phyloP scores from a whole-genome alignment of 2,329 filamentous ascomycete genomes.

The Conoideocrella luteorostrata region DNA sequence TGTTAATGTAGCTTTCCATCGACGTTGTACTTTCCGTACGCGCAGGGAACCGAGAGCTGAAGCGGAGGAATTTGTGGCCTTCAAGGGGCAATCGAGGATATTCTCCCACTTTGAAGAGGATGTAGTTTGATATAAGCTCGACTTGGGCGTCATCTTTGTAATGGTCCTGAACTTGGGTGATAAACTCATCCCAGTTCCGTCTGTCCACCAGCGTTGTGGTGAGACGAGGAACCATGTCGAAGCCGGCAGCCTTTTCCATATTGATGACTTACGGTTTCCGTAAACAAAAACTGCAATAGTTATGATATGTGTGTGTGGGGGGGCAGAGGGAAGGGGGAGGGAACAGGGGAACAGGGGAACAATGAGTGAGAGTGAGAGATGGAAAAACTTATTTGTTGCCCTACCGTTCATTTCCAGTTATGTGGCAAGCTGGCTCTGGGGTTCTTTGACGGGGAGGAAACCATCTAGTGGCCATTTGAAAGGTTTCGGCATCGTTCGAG shows the following conservation, averaged over 20 bases:
- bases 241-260: conserved; percentile 1
- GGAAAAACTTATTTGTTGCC: too few species aligned
- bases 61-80: conserved; percentile 3
- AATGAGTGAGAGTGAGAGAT: too few species aligned
- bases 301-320: too few species aligned
- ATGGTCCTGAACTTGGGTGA: not conserved
- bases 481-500: too few species aligned
- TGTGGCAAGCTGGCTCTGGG: too few species aligned
- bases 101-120: conserved; percentile 5
- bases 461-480: too few species aligned
- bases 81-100: not conserved
- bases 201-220: not conserved
- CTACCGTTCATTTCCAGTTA: too few species aligned
- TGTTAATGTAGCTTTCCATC: not conserved
- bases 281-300: too few species aligned
- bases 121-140: not conserved
- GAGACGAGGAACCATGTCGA: conserved; percentile 2
- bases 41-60: not conserved
- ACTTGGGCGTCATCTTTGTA: conserved; percentile 1
- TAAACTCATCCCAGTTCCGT: not conserved
- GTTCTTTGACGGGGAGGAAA: too few species aligned
- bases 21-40: not conserved
- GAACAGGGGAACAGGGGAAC: too few species aligned
- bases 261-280: too few species aligned
- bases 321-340: too few species aligned